These are phyloP conservation scores for Amoebophrya sp. DNA, from an alignment of 169 alveolate genomes.

Conservation along the genomic window DNA sequence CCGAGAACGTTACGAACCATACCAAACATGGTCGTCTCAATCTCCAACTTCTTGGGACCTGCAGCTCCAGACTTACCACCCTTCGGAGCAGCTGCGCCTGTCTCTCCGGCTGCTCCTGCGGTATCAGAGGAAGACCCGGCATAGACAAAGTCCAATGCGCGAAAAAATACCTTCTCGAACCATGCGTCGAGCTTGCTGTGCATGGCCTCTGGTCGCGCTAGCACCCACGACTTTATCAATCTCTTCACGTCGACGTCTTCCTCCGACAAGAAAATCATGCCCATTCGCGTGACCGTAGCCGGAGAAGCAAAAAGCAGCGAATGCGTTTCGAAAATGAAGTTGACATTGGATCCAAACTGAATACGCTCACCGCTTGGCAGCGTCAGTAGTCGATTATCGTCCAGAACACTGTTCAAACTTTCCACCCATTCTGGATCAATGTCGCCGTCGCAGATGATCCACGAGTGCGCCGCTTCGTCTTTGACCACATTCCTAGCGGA, in stretches of 20 bases:
- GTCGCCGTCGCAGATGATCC: slow-evolving; percentile 92
- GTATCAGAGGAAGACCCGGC: too few relatives aligned
- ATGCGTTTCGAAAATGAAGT: slow-evolving; percentile 66
- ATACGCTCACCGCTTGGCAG: slow-evolving; percentile 95
- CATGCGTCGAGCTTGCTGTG: slow-evolving; percentile 58
- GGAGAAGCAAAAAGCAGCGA: slow-evolving; percentile 86
- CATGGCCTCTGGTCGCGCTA: slow-evolving; percentile 59
- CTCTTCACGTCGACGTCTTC: slow-evolving; percentile 78
- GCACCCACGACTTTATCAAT: slow-evolving; percentile 70
- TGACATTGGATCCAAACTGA: slow-evolving; percentile 57
- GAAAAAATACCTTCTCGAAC: slow-evolving; percentile 69
- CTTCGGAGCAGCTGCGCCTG: not conserved
- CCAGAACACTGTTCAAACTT: slow-evolving; percentile 89
- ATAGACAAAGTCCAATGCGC: slow-evolving; percentile 59
- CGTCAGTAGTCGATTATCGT: slow-evolving; percentile 94
- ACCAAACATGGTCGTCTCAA: slow-evolving; percentile 80
- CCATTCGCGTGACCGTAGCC: slow-evolving; percentile 86
- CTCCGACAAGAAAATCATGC: slow-evolving; percentile 78
- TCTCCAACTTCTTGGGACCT: slow-evolving; percentile 48
- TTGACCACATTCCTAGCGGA: slow-evolving; percentile 77
- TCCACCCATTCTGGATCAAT: slow-evolving; percentile 96
- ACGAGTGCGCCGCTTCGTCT: slow-evolving; percentile 62
- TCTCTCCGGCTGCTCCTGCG: not conserved
- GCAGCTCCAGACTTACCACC: not conserved
- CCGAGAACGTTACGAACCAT: slow-evolving; percentile 68